Evolutionary conservation across 2,329 filamentous ascomycete species (phyloP), one percentile per base, ranked within the genome.

Genomic region (Sclerotinia spermophila): DNA sequence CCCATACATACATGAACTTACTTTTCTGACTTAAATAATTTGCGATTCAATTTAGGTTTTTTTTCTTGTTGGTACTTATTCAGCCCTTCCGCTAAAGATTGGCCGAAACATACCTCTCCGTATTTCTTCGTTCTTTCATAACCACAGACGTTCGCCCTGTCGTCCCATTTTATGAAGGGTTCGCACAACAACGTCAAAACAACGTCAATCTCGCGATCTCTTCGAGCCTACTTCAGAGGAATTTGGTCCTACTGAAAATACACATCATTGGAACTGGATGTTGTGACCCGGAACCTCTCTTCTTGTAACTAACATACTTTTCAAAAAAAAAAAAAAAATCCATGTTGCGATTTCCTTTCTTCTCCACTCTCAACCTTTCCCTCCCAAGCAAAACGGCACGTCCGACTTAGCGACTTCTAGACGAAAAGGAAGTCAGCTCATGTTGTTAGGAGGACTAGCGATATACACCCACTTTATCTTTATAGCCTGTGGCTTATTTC

Each of bases 281-380:
- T 53, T 13, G 27, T 66, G 62, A 30, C n/a, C 6, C 45, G 48
- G 45, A 53, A 53, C 33, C 33, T 58, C 19, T 44, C 40, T 72
- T 74, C 71, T 61, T 72, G 64, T 60, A 65, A 62, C 35, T 71
- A 75, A 73, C 69, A 74, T 71, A 75, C 72, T 73, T 69, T 70
- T 73, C 72, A 55, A 68, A 71, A 72, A 74, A 69, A 71, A 72
- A 74, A 69, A 53, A 27, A 53, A 74, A 69, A 68, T 75, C 72
- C 71, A 76, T 77, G 75, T 77, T 75, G 75, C 71, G 73, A 72
- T 73, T 74, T 67, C 71, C 67, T 70, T 73, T 48, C 44, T 73
- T 73, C 56, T 42, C 72, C 65, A 72, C 69, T 71, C 67, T 74
- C 76, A 73, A 74, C 70, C 73, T 64, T 72, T 71, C 76, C 74